Evolutionary conservation across 176 grass and related monocot species (phyloP).

Genomic region (Poa annua): DNA sequence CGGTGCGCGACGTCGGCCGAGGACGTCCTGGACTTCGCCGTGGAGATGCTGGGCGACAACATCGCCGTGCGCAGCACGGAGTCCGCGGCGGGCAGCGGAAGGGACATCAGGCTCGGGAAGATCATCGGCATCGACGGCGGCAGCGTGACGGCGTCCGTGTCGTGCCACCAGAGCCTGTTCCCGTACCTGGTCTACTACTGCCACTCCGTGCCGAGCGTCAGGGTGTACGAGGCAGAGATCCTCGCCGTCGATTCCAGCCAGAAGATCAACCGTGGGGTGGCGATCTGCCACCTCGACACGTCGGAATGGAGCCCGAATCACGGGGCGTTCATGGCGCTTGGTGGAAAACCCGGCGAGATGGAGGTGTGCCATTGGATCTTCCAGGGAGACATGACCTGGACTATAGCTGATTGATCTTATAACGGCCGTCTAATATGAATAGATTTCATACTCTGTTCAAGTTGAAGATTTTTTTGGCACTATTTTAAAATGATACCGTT

Average conservation of each 20-base stretch:
- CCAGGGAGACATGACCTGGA: slow-evolving; percentile 10
- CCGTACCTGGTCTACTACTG: slow-evolving; percentile 30
- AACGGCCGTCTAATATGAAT: background rate
- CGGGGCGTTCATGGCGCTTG: background rate
- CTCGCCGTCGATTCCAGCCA: background rate
- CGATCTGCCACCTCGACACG: slow-evolving; percentile 21
- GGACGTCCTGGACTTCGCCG: slow-evolving; percentile 28
- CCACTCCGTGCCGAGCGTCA: slow-evolving; percentile 24
- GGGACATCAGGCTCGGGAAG: background rate
- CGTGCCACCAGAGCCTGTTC: slow-evolving; percentile 14
- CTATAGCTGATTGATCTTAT: background rate
- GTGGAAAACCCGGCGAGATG: background rate
- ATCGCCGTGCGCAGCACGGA: slow-evolving; percentile 7
- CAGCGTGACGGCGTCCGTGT: background rate
- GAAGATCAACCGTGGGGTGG: slow-evolving; percentile 21
- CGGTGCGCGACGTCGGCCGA: slow-evolving; percentile 10
- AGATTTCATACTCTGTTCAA: background rate
- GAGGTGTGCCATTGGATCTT: slow-evolving; percentile 31
- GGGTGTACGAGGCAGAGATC: slow-evolving; percentile 21
- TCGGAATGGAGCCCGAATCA: background rate
- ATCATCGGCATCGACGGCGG: background rate
- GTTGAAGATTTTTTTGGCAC: background rate
- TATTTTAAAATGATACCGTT: background rate
- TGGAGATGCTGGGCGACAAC: slow-evolving; percentile 5
- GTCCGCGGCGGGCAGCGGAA: background rate